These are phyloP conservation scores for Lasiodiplodia citricola DNA, from an alignment of 2,329 filamentous ascomycete species.

Conservation along the genomic window DNA sequence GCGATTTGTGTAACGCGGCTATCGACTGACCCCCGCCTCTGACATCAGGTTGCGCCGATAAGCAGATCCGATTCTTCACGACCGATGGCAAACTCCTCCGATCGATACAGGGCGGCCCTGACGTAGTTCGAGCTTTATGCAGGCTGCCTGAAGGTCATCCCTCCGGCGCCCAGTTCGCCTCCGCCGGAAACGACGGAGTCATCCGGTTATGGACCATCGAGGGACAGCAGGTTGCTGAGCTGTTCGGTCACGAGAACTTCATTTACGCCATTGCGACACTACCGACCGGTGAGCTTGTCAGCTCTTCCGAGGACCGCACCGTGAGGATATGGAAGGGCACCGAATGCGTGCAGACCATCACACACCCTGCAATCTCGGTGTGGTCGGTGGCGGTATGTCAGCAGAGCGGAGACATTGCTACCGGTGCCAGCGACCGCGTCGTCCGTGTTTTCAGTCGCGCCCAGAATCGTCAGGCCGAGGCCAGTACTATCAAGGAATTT, in stretches of 20 bases:
- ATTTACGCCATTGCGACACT: conserved; percentile 84
- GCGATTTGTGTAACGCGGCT: conserved; percentile 13
- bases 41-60: conserved; percentile 77
- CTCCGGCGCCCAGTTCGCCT: conserved; percentile 89
- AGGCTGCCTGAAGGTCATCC: conserved; percentile 76
- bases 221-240: conserved; percentile 75
- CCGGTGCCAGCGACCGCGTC: conserved; percentile 86
- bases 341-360: conserved; percentile 92
- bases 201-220: conserved; percentile 86
- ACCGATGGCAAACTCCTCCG: conserved; percentile 66
- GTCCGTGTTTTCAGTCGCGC: conserved; percentile 83
- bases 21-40: conserved; percentile 22
- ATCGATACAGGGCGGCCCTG: conserved; percentile 72
- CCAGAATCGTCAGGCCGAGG: conserved; percentile 70
- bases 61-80: conserved; percentile 83
- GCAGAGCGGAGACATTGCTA: conserved; percentile 89
- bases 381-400: conserved; percentile 87
- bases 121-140: conserved; percentile 88
- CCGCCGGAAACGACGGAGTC: conserved; percentile 89
- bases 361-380: conserved; percentile 94
- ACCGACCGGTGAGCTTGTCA: conserved; percentile 85
- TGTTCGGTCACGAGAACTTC: conserved; percentile 91
- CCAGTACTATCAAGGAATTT: conserved; percentile 73
- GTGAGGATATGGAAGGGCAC: conserved; percentile 84
- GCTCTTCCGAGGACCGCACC: conserved; percentile 92